Evolutionary conservation across 2,329 filamentous ascomycete genomes (phyloP), one percentile per base, ranked within the genome.

Genomic region (Penicillium vulpinum): DNA sequence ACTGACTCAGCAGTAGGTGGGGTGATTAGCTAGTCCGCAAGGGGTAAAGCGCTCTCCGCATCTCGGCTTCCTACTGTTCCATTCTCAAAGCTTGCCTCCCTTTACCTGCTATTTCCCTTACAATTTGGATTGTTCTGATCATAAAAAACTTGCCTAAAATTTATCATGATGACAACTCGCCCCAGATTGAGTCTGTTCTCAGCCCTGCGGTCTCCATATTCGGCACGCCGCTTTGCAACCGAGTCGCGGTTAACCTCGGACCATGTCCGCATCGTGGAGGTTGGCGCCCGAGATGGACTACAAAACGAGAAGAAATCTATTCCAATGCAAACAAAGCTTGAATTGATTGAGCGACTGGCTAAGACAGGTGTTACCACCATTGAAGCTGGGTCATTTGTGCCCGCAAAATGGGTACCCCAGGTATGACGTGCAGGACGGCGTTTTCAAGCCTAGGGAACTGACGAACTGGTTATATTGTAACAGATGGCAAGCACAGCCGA

Each of bases 401-500:
- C 80, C 16, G 78, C 78, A 4, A 82, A 82, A 77, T 81, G 79
- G 78, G 78, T 83, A 41, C 81, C 81, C 31, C 81, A 83, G 75
- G 78, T 80, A 70, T 62, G 71, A 50, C n/a, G 43, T 43, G 22
- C 15, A 44, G 26, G 22, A 24, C 22, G 21, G 24, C 36, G 21
- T 18, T 43, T n/a, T 18, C 16, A 33, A 21, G 7, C 38, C 3
- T 18, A 2, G 28, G 26, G 56, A 29, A 33, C 24, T 54, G 38
- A 49, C 26, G 6, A 9, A n/a, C 21, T 22, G 13, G 13, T 11
- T 24, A 24, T 21, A 11, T 33, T 7, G 24, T 22, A 3, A 24
- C 57, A 87, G 84, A 88, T 88, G 85, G 85, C 83, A 15, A 86
- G 84, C 57, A 87, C 85, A 9, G 79, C 83, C 43, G 79, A 85